A percentile compares a stretch with the other conserved stretches of the same genome.
These are phyloP conservation scores for Fusarium euwallaceae DNA, from an alignment of 2,329 filamentous ascomycete species.

Conservation along the genomic window DNA sequence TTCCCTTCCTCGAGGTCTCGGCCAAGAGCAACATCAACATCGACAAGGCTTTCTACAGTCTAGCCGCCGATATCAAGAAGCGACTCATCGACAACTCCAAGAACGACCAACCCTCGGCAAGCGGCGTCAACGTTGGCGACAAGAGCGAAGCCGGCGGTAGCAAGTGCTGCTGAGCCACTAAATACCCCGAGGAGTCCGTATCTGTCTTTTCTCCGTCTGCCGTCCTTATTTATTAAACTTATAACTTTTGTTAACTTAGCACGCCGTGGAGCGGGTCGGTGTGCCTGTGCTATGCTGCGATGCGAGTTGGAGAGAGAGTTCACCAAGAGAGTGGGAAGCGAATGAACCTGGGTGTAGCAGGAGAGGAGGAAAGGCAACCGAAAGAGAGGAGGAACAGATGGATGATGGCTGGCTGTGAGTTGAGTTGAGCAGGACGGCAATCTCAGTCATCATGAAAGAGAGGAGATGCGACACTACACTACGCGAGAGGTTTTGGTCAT, in stretches of 20 bases:
- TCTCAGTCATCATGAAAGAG: constrained; percentile 36
- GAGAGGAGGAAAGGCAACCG: constrained; percentile 21
- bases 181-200: constrained; percentile 31
- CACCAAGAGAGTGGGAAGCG: constrained; percentile 25
- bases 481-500: constrained; percentile 42
- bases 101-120: constrained; percentile 72
- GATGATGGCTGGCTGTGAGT: constrained; percentile 7
- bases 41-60: constrained; percentile 96
- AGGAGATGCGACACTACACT: constrained; percentile 34
- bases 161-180: constrained; percentile 79
- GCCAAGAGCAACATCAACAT: constrained; percentile 99
- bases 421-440: constrained; percentile 36
- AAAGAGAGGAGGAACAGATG: constrained; percentile 26
- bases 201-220: constrained; percentile 41
- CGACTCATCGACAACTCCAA: constrained; percentile 92
- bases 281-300: constrained; percentile 18
- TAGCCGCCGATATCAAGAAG: constrained; percentile 98
- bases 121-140: constrained; percentile 78
- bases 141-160: constrained; percentile 69
- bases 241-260: constrained; percentile 42
- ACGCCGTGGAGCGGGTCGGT: constrained; percentile 31
- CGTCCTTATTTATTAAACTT: constrained; percentile 43
- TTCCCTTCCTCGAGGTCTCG: constrained; percentile 98
- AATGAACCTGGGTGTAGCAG: constrained; percentile 9
- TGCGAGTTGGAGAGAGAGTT: constrained; percentile 38